Percentiles rank a stretch among this genome's conserved stretches.
These are phyloP conservation scores for Aspergillus sp. DNA, from an alignment of 2,329 filamentous ascomycete genomes.

Conservation along the genomic window DNA sequence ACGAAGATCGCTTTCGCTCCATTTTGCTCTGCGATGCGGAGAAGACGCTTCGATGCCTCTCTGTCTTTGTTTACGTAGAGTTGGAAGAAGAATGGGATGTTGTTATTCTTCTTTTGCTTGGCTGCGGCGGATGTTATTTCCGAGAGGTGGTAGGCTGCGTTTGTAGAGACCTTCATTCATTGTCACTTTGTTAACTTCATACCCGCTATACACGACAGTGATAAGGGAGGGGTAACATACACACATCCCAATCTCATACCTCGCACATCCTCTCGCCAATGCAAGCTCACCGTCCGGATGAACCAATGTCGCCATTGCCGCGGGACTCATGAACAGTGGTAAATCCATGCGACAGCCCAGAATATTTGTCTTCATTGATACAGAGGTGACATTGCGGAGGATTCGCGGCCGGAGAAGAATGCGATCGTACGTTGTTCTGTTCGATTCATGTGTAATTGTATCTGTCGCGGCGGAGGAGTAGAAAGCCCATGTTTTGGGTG, in stretches of 20 bases:
- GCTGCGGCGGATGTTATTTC: conserved; percentile 54
- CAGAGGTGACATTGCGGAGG: conserved; percentile 57
- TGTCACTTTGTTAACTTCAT: no score
- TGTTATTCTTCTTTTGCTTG: conserved; percentile 17
- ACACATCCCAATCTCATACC: conserved; percentile 58
- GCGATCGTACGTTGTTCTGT: conserved; percentile 55
- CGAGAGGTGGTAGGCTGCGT: conserved; percentile 59
- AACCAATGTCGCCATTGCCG: conserved; percentile 64
- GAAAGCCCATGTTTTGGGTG: conserved; percentile 70
- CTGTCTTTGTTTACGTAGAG: conserved; percentile 58
- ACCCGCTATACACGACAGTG: no score
- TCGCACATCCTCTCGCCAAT: conserved; percentile 55
- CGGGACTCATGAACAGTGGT: conserved; percentile 65
- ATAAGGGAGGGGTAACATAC: conserved; percentile 29
- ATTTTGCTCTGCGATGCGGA: conserved; percentile 45
- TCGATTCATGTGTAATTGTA: conserved; percentile 58
- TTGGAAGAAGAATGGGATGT: conserved; percentile 54
- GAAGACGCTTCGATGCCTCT: conserved; percentile 50
- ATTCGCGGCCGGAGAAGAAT: conserved; percentile 63
- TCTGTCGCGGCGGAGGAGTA: conserved; percentile 67
- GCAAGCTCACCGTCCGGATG: conserved; percentile 66
- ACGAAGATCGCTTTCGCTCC: conserved; percentile 52
- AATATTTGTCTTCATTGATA: conserved; percentile 56
- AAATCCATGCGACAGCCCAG: conserved; percentile 55
- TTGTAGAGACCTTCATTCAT: conserved; percentile 57